Evolutionary conservation across 495 filamentous ascomycete genomes (phyloP), one percentile per base, ranked within the genome.

Genomic region (Xylaria bambusicola): DNA sequence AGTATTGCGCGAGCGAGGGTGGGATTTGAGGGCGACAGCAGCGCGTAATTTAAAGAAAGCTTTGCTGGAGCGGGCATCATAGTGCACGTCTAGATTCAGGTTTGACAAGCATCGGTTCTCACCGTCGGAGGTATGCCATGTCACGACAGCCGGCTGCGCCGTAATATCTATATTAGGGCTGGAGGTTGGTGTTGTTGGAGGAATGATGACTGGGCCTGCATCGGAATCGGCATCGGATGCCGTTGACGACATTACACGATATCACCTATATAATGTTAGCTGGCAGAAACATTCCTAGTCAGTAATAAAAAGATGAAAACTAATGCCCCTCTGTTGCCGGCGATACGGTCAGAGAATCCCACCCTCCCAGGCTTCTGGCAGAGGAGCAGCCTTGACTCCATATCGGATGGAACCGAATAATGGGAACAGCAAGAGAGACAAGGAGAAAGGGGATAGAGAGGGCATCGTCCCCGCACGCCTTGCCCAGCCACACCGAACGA

Each of bases 381-480:
- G 42, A 57, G 53, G 54, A 57, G 54, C 42, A 57, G 54, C 54
- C 54, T 57, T 57, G 54, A 57, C 54, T 57, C 54, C 54, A 47
- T 18, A 48, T 57, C 42, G 29, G 44, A 57, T 24, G 7, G 15
- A 26, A 46, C 8, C 42, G 12, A 35, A 54, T 8, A 17, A 45
- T 29, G 29, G 40, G 35, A 31, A 52, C 15, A 21, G 50, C 13
- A 15, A 41, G 27, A 40, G 44, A 31, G 52, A 44, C 36, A 23
- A 31, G 26, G 2, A 13, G n/a, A 2, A 21, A 26, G 26, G 10
- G 26, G 52, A 31, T 12, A 21, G 36, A 44, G 52, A 57, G 54
- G 54, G 54, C 54, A 48, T 47, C 54, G 54, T 57, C 42, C 54
- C 42, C 54, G 54, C 42, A 57, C 54, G 54, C 54, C 33, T 49